Percentiles rank a stretch among this genome's conserved stretches.
Evolutionary conservation across 139 green algal genomes (phyloP).

Genomic region (Ettlia oleoabundans): DNA sequence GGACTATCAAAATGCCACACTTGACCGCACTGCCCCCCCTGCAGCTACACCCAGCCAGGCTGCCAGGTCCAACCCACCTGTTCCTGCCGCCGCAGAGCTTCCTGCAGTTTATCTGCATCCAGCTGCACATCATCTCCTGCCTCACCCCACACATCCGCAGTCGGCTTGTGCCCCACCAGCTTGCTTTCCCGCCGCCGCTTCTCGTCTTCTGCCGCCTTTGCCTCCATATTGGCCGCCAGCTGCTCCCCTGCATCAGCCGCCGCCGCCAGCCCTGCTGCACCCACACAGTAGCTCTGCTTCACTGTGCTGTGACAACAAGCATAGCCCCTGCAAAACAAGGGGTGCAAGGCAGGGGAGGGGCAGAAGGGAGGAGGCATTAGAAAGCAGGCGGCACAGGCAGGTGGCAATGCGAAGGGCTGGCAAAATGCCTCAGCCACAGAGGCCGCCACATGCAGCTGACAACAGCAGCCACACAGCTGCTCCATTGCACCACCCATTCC

Average conservation of each 20-base stretch:
- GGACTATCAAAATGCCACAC: no score
- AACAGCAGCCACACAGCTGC: no score
- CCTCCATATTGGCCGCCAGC: conserved; percentile 72
- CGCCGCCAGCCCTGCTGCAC: conserved; percentile 55
- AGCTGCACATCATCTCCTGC: conserved; percentile 66
- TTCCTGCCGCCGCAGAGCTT: conserved; percentile 77
- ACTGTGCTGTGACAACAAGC: conserved; percentile 89
- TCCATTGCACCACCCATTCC: no score
- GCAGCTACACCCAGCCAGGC: no score
- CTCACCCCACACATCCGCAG: conserved; percentile 69
- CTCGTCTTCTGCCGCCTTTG: conserved; percentile 44
- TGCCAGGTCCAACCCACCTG: no score
- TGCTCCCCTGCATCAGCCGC: conserved; percentile 54
- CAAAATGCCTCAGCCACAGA: no score
- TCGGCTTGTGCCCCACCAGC: conserved; percentile 61
- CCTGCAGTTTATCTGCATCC: conserved; percentile 77
- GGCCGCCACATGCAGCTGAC: no score
- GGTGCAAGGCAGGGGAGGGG: no score
- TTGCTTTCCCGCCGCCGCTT: conserved; percentile 58
- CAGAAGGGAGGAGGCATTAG: background rate
- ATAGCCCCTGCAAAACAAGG: conserved; percentile 72
- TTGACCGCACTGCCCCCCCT: no score
- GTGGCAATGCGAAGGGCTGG: background rate
- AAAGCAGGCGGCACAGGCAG: background rate
- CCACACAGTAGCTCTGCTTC: conserved; percentile 95